Percentiles rank a stretch among this genome's conserved stretches.
phyloP scores from a whole-genome alignment of 208 protist genomes.

The Wallacemonas rigidus region DNA sequence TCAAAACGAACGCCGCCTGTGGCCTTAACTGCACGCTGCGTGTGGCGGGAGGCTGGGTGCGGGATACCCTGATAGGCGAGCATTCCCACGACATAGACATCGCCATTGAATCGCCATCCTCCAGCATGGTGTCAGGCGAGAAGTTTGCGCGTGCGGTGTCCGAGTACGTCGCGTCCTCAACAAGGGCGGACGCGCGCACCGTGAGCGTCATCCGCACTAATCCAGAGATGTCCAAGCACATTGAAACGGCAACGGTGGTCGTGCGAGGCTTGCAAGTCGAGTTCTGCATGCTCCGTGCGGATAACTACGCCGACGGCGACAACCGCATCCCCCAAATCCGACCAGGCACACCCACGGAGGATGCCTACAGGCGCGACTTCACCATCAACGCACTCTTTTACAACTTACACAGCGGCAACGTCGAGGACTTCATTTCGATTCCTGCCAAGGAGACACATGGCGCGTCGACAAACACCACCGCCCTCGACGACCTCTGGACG shows the following conservation, averaged over 20 bases:
- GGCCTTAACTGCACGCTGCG: conserved; percentile 74
- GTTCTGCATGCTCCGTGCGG: conserved; percentile 96
- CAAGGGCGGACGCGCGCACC: conserved; percentile 39
- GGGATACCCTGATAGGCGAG: conserved; percentile 93
- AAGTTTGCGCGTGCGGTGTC: conserved; percentile 91
- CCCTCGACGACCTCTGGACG: conserved; percentile 85
- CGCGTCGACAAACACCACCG: conserved; percentile 48
- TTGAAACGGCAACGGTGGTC: conserved; percentile 96
- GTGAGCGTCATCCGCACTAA: conserved; percentile 96
- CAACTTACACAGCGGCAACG: conserved; percentile 94
- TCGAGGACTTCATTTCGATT: conserved; percentile 93
- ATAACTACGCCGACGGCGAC: conserved; percentile 88
- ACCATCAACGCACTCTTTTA: conserved; percentile 99
- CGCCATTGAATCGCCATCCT: conserved; percentile 86
- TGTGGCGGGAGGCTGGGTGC: conserved; percentile 98
- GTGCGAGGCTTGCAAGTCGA: conserved; percentile 93
- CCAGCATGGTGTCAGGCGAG: conserved; percentile 64
- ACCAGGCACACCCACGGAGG: conserved; percentile 86
- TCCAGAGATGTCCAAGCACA: conserved; percentile 97
- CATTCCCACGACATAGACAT: conserved; percentile 98
- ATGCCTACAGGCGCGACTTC: conserved; percentile 97
- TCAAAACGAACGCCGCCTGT: conserved; percentile 63
- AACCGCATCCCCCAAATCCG: conserved; percentile 93
- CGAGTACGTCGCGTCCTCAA: conserved; percentile 61
- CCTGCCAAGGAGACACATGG: neutral